phyloP scores from a whole-genome alignment of 305 asterid species.

The Fraxinus sp. region DNA sequence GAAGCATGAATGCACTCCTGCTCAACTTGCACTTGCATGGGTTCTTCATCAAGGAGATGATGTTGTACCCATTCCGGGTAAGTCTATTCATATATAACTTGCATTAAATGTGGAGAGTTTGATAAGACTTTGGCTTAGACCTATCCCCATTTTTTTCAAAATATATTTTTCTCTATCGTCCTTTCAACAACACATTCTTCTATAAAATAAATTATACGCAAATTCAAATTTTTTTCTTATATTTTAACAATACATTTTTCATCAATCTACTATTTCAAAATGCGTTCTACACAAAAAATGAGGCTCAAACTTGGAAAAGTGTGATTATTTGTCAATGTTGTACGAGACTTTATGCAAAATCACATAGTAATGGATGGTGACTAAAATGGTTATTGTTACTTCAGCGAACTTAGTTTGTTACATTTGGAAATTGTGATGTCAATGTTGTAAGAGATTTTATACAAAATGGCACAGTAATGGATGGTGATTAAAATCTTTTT shows the following conservation, averaged over 20 bases:
- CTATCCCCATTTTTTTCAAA: too few species aligned
- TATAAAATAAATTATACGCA: too few species aligned
- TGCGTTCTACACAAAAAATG: too few species aligned
- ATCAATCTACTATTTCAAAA: too few species aligned
- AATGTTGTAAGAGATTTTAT: neutral
- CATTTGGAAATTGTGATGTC: neutral
- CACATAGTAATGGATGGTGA: neutral
- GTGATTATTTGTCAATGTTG: neutral
- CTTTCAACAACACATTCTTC: too few species aligned
- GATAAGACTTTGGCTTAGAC: neutral
- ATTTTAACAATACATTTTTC: too few species aligned
- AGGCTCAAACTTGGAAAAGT: too few species aligned
- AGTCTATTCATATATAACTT: neutral
- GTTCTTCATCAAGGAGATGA: constrained; percentile 23
- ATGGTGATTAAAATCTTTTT: too few species aligned
- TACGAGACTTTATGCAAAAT: too few species aligned
- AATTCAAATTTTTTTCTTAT: too few species aligned
- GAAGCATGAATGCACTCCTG: constrained; percentile 26
- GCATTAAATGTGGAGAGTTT: neutral
- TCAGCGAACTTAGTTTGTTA: neutral
- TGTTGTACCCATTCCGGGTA: constrained; percentile 59
- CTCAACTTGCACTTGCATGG: neutral
- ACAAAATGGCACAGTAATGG: neutral
- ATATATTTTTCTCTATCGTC: too few species aligned
- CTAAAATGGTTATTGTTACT: neutral